Base-by-base conservation (phyloP, 768 basidiomycete species). In the Pleurotus cornucopiae region DNA sequence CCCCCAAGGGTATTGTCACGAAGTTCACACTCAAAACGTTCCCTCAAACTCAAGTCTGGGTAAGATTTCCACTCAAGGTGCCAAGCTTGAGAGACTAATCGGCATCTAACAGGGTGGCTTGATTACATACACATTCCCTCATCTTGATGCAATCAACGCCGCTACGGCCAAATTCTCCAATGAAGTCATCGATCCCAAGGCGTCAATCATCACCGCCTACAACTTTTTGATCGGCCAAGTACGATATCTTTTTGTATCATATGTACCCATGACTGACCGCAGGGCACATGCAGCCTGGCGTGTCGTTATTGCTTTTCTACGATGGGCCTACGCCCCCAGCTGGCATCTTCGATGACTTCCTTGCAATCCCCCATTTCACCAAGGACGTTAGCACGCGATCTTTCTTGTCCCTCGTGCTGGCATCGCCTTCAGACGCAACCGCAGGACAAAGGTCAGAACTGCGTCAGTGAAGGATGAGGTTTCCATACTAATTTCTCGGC, bases 11-110 rank as follows among this genome's bases (percentile, higher is more conserved):
- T 0, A 79, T 86, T 37, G 81, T 86, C 2, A 86, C 84, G 0
- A 73, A 67, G 41, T 81, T 87, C 61, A 81, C 77, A 0, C 53
- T 87, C 18, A 77, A 76, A 58, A 73, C 81, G 0, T 75, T 74
- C 61, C 78, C 84, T 5, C 83, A 86, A 67, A 68, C 69, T 0
- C 64, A 77, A 66, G 79, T 87, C 56, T 87, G 84, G 84, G 84
- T 86, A 68, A 12, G 76, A 53, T 9, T 18, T 34, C 7, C 30
- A 21, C 26, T 25, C 9, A 18, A 54, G 23, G 12, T 43, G 30
- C 38, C 38, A 20, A 49, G 30, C 49, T n/a, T 18, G 18, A 18
- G 18, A 18, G 18, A 18, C 14, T 54, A 9, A 4, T 11, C 56
- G 21, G 45, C 39, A 43, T 1, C 58, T 11, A 12, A 46, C 56